A percentile compares a stretch with the other conserved stretches of the same genome.
Conservation (phyloP, 2,329 filamentous ascomycete genomes). For the Trichoderma arundinaceum region DNA sequence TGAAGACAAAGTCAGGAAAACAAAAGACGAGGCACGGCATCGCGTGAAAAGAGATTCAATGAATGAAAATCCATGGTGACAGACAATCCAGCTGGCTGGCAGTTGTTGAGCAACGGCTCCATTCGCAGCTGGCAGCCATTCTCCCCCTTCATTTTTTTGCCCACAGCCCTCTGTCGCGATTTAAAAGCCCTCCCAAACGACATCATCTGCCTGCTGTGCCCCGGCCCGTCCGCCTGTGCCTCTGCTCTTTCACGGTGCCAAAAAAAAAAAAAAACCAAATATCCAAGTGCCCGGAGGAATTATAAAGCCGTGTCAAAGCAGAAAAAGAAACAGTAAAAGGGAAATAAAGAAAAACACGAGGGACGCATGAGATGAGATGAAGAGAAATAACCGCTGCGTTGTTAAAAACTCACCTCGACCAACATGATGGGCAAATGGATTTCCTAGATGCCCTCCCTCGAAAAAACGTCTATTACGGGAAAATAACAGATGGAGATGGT, state of each 20-base stretch:
- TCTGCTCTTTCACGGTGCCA: neutral
- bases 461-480: constrained; percentile 15
- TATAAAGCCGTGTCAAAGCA: constrained; percentile 8
- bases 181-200: neutral
- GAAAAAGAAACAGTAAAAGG: neutral
- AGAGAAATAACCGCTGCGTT: neutral
- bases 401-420: constrained; percentile 45
- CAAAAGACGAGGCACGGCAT: neutral
- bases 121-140: constrained; percentile 26
- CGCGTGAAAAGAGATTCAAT: neutral
- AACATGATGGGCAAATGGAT: constrained; percentile 39
- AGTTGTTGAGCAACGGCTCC: constrained; percentile 12
- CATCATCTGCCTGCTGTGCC: constrained; percentile 1
- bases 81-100: constrained; percentile 25
- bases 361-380: neutral
- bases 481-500: constrained; percentile 22
- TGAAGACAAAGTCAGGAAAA: no score
- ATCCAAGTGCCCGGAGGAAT: no score
- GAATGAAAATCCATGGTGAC: constrained; percentile 6
- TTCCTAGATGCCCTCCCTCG: constrained; percentile 8
- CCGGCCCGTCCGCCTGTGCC: neutral
- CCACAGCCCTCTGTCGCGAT: constrained; percentile 2
- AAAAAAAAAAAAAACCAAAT: neutral
- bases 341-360: neutral
- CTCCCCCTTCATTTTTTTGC: constrained; percentile 1